phyloP scores from a whole-genome alignment of 768 basidiomycete species.

The Bullera alba region DNA sequence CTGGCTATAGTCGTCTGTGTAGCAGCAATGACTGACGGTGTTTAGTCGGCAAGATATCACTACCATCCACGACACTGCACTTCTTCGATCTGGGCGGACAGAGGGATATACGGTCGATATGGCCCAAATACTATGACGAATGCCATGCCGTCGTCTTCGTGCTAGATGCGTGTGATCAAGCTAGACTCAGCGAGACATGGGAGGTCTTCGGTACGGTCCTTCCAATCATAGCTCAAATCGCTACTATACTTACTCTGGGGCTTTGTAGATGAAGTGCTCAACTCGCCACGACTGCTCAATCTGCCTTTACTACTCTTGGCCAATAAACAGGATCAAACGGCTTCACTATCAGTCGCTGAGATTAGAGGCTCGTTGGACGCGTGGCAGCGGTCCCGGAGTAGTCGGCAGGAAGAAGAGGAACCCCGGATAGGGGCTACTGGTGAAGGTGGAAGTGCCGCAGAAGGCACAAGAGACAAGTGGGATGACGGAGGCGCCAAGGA shows the following conservation, averaged over 20 bases:
- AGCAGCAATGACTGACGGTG: background rate
- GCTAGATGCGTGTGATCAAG: conserved; percentile 81
- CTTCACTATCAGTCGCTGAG: conserved; percentile 76
- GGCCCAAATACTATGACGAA: conserved; percentile 88
- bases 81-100: conserved; percentile 98
- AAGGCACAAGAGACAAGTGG: no score
- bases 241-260: background rate
- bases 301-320: conserved; percentile 86
- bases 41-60: conserved; percentile 80
- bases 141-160: conserved; percentile 96
- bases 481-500: conserved; percentile 37
- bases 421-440: conserved; percentile 64
- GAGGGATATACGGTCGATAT: conserved; percentile 84
- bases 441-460: conserved; percentile 6
- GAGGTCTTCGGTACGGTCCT: conserved; percentile 84
- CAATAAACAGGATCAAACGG: conserved; percentile 86
- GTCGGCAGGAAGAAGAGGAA: conserved; percentile 10
- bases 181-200: conserved; percentile 88
- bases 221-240: no score
- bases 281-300: conserved; percentile 79
- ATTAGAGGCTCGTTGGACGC: conserved; percentile 61
- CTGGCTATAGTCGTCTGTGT: background rate
- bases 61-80: conserved; percentile 87
- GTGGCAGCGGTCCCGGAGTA: conserved; percentile 41
- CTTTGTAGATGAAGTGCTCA: conserved; percentile 69